Evolutionary conservation across 2,329 filamentous ascomycete species (phyloP), one percentile per base, ranked within the genome.

Genomic region (Nothophaeocryptopus gaeumannii): DNA sequence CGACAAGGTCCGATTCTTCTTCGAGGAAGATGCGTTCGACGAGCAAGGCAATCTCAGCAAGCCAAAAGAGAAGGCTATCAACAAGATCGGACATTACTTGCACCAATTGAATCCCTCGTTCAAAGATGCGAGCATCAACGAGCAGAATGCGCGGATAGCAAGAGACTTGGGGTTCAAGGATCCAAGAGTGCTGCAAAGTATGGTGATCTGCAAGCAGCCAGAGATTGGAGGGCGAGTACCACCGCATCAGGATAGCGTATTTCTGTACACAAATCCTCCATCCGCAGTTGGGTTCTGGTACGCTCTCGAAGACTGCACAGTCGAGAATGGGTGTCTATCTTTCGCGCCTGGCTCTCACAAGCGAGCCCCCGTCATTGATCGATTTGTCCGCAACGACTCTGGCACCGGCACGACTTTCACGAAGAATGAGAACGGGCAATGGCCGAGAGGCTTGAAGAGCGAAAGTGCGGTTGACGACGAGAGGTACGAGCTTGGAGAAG

Each of bases 181-280:
- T 68, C 88, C 91, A 2, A 77, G 86, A 14, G 78, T 85, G 5
- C 76, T 99, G 45, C 93, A 99, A 76, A 93, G 87, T 68, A 99
- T 99, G 93, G 79, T 97, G 26, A 97, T 99, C 62, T 96, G 90
- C 81, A 99, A 99, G 71, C 92, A 96, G 73, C 91, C 93, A 15
- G 89, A 95, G 72, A 96, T 97, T 45, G 93, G 93, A 26, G 92
- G 88, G 15, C 87, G 88, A 2, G 93, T 97, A 37, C 89, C 87
- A 1, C 83, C 89, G 15, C 93, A 99, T 69, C 91, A 96, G 72
- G 92, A 97, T 70, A 89, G 82, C 58, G 91, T 89, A 1, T 99
- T 97, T 61, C 62, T 99, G 54, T 97, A 95, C 69, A 97, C 93
- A 1, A 76, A 90, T 58, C 86, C 89, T 33, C 92, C 92, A 1